Evolutionary conservation across 2,329 filamentous ascomycete species (phyloP), one percentile per base, ranked within the genome.

Genomic region (Lachnellula occidentalis): DNA sequence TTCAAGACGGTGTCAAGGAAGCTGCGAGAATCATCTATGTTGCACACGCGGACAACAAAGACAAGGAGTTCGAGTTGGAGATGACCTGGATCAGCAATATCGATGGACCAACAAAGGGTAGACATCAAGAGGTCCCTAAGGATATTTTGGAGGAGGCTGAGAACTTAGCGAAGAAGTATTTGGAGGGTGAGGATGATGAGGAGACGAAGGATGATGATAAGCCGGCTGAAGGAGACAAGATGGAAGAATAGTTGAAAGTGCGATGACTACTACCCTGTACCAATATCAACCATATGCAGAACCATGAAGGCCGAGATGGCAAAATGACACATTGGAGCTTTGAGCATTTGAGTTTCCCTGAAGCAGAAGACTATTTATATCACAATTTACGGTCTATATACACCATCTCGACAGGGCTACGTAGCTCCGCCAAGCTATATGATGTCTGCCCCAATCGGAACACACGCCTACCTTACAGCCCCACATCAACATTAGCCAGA

Each of bases 41-140:
- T 57, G 92, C 92, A 48, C 94, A 99, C 71, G 94, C 97, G 73
- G 94, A 99, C 73, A 97, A 92, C 80, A 97, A 97, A 78, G 94
- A 97, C 76, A 99, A 99, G 80, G 94, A 97, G 62, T 99, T 97
- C 69, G 94, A 99, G 83, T 79, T 99, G 57, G 94, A 99, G 78
- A 95, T 99, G 91, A 95, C 90, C 56, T 99, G 94, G 94, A 89
- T 97, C 72, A 96, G 91, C 73, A 83, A 81, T 51, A 74, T 85
- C 47, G 83, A 88, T 62, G 92, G 92, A 5, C 91, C 92, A 36
- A 97, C 92, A 59, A 92, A 95, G 77, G 94, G 94, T 60, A 84
- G 86, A 66, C 94, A 99, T 70, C 81, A 92, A 73, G 90, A 95
- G 74, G 94, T 99, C 55, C 94, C 94, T 54, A 92, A 90, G 78